Evolutionary conservation across 2,329 filamentous ascomycete species (phyloP).

Genomic region (Fusarium sp.): DNA sequence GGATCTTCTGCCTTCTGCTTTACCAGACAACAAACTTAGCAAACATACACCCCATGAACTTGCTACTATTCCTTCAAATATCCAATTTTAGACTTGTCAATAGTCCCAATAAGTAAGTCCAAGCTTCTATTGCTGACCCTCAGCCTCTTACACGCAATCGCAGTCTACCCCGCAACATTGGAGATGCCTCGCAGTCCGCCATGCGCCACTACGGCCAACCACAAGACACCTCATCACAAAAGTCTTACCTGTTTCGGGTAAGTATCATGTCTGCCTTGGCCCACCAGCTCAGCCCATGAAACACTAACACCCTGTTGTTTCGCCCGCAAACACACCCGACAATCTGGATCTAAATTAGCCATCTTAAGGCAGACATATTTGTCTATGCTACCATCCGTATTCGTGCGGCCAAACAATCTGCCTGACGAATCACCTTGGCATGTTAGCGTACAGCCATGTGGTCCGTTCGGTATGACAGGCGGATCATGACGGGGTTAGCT

Average conservation of each 20-base stretch:
- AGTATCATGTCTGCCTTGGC: conserved; percentile 7
- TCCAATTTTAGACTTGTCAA: neutral
- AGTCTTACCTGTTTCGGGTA: neutral
- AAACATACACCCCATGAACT: neutral
- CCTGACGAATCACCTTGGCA: neutral
- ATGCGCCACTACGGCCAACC: conserved; percentile 1
- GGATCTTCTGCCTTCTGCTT: neutral
- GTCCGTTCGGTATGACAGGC: neutral
- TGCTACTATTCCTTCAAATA: too few species aligned
- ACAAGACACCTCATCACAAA: neutral
- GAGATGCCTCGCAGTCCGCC: conserved; percentile 7
- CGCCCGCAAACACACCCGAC: neutral
- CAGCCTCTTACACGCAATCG: neutral
- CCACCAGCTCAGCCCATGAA: conserved; percentile 5
- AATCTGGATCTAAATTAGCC: neutral
- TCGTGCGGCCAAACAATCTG: neutral
- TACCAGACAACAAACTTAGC: neutral
- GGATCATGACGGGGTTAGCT: neutral
- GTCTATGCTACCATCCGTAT: neutral
- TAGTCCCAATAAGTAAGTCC: neutral
- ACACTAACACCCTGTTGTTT: neutral
- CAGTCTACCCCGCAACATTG: conserved; percentile 9
- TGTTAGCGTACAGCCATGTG: neutral
- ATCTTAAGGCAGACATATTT: neutral
- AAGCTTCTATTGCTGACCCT: neutral